Base-by-base conservation (phyloP, 305 asterid genomes). In the Petunia hybrid region DNA sequence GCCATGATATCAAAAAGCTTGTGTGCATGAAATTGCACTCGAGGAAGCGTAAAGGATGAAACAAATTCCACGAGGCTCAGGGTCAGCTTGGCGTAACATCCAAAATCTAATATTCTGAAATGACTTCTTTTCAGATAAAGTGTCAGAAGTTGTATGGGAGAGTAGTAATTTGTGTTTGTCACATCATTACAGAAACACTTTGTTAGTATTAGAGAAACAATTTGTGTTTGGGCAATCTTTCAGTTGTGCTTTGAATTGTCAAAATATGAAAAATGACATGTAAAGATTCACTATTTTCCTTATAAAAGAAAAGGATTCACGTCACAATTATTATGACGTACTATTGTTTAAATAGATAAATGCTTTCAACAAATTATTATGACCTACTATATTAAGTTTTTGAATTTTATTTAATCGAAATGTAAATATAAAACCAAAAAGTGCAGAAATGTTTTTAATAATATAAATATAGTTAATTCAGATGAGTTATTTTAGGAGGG, bases 1-100 rank as follows among this genome's bases (percentile, higher is more conserved):
- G 35, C 51, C 43, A 71, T 71, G 78, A 71, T 35, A 71, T 41
- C 10, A 51, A 48, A 71, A 71, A 10, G 35, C 66, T 61, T 61
- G 31, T 48, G 22, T 69, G 43, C 76, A 69, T 45, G 22, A 41
- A 71, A 71, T 46, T 48, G 43, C 78, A 48, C 35, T 48, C 10
- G 22, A 46, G 31, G 46, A 70, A 70, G 6, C 60, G 5, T 46
- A 70, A 70, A 71, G 12, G 48, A 48, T 71, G 45, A 48, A 59
- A 71, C 31, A 71, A 45, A 46, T 71, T 10, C 12, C 31, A 71
- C 46, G 77, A 46, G 13, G 46, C 43, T 31, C 10, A 46, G 13
- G 61, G 61, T 5, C 5, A 45, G 12, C 46, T 71, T 5, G 42
- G 4, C 41, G 42, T 9, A 31, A 4, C 77, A 45, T 71, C 62